These are phyloP conservation scores for Solanum piurae DNA, from an alignment of 257 asterid species.

Conservation along the genomic window DNA sequence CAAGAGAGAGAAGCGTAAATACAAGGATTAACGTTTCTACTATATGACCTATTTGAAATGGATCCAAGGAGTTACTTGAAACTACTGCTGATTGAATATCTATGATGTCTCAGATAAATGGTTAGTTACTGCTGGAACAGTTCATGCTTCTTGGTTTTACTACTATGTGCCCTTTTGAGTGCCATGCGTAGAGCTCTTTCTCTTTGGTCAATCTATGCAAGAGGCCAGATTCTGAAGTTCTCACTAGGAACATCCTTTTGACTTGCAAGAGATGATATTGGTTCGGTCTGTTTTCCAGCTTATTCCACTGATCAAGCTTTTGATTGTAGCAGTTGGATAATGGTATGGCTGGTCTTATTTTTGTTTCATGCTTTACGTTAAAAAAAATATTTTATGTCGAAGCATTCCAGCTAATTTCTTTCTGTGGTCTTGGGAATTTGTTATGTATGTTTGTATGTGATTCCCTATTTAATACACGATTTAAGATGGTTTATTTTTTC, in stretches of 20 bases:
- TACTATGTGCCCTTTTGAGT: neutral
- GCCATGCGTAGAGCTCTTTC: neutral
- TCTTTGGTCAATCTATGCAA: neutral
- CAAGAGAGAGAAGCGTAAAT: constrained; percentile 37
- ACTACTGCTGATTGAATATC: neutral
- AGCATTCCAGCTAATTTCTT: neutral
- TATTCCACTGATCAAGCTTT: neutral
- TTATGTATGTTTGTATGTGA: neutral
- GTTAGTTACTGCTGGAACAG: neutral
- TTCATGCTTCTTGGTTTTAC: neutral
- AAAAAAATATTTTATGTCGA: neutral
- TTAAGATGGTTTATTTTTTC: neutral
- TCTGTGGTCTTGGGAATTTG: neutral
- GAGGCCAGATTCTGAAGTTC: neutral
- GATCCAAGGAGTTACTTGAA: neutral
- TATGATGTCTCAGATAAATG: neutral
- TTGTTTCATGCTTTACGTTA: neutral
- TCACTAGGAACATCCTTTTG: neutral
- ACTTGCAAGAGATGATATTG: neutral
- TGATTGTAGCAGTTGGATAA: neutral
- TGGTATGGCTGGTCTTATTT: neutral
- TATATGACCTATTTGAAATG: neutral
- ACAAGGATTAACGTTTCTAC: constrained; percentile 4
- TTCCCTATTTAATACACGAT: neutral
- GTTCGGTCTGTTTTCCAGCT: neutral